Percentiles rank a stretch among this genome's conserved stretches.
phyloP scores from a whole-genome alignment of 139 green algal species.

The Chlamydomonas applanata region DNA sequence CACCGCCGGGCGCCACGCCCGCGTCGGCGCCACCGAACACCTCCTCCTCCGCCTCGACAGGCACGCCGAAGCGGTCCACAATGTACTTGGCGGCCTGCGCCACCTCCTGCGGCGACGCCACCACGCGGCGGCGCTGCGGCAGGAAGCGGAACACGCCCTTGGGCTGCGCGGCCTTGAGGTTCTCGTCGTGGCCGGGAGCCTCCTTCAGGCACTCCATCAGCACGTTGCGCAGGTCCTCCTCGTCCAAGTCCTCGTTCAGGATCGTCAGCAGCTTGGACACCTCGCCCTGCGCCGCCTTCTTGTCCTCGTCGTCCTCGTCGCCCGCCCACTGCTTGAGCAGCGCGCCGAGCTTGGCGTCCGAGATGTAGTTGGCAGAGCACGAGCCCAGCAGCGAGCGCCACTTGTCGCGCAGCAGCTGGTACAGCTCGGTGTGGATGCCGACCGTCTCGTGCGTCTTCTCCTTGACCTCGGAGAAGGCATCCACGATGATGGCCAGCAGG shows the following conservation, averaged over 20 bases:
- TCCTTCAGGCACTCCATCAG: constrained; percentile 56
- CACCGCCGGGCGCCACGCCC: neutral
- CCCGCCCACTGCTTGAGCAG: constrained; percentile 68
- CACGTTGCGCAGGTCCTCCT: constrained; percentile 48
- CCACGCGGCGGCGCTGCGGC: constrained; percentile 7
- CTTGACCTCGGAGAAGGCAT: constrained; percentile 80
- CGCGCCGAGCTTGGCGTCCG: constrained; percentile 48
- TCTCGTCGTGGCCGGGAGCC: constrained; percentile 29
- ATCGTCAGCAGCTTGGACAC: constrained; percentile 42
- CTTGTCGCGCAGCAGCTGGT: constrained; percentile 56
- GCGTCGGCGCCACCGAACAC: constrained; percentile 2
- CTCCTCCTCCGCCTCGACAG: constrained; percentile 29
- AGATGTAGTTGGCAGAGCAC: constrained; percentile 54
- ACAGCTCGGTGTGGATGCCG: constrained; percentile 71
- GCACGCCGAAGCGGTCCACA: constrained; percentile 50
- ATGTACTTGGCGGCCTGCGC: constrained; percentile 45
- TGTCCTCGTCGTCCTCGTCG: constrained; percentile 23
- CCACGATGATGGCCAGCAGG: constrained; percentile 85
- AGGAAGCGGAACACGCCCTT: constrained; percentile 9
- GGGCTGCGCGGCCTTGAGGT: neutral
- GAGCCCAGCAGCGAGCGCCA: constrained; percentile 54
- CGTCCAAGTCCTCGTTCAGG: constrained; percentile 65
- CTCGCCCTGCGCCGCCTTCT: constrained; percentile 12
- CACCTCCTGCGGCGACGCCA: constrained; percentile 31
- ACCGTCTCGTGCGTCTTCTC: constrained; percentile 67